Evolutionary conservation across 345 rosid species (phyloP).

Genomic region (Citrus australasica): DNA sequence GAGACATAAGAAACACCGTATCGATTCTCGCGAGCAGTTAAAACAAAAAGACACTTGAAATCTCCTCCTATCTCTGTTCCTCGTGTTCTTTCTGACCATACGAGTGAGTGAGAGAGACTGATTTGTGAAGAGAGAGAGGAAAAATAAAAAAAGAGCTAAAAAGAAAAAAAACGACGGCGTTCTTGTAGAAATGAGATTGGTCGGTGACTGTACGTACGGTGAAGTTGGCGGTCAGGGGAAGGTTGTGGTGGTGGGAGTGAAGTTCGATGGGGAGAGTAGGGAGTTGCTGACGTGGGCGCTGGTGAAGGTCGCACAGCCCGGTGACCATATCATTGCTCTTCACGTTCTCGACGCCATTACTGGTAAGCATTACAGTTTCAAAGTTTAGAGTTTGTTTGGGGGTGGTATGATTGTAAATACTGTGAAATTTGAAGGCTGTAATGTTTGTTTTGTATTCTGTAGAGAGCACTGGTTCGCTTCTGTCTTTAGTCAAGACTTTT

Average conservation of each 20-base stretch:
- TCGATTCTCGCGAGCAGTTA: background rate
- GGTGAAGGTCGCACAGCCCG: constrained; percentile 74
- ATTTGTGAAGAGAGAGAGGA: background rate
- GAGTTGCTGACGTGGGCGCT: constrained; percentile 88
- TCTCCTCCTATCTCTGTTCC: background rate
- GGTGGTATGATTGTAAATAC: background rate
- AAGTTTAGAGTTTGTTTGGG: background rate
- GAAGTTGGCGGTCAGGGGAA: constrained; percentile 21
- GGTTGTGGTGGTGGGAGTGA: constrained; percentile 75
- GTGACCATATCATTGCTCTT: constrained; percentile 81
- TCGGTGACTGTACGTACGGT: constrained; percentile 23
- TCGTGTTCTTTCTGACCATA: background rate
- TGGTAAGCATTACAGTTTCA: constrained; percentile 16
- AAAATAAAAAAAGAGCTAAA: background rate
- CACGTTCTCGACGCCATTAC: constrained; percentile 66
- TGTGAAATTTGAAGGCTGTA: background rate
- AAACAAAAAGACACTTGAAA: background rate
- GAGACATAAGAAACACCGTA: background rate
- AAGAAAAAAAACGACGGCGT: constrained; percentile 13
- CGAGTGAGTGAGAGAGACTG: background rate
- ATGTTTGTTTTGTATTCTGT: constrained; percentile 1
- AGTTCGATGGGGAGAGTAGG: constrained; percentile 62
- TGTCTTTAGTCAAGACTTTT: constrained; percentile 69
- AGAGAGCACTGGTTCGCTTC: constrained; percentile 70
- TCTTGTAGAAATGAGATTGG: constrained; percentile 32